Evolutionary conservation across 2,329 filamentous ascomycete genomes (phyloP).

Genomic region (Aspergillus floridensis): DNA sequence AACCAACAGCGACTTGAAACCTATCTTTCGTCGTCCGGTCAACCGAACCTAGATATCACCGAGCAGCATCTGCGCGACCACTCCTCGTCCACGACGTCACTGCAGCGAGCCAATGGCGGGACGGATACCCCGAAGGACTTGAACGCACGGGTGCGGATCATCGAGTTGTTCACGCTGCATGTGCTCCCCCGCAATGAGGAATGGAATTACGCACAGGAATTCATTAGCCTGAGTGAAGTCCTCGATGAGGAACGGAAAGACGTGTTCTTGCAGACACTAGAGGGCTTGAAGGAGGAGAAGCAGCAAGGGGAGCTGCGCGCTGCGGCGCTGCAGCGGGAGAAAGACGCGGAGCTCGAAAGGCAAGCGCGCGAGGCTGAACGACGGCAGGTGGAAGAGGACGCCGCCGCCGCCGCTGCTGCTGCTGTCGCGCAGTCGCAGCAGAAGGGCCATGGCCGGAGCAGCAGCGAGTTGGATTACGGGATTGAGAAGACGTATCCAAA

Average conservation of each 20-base stretch:
- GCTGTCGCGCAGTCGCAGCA: constrained; percentile 41
- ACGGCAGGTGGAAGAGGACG: constrained; percentile 34
- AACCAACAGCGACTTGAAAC: constrained; percentile 87
- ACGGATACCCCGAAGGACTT: constrained; percentile 82
- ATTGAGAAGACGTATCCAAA: constrained; percentile 57
- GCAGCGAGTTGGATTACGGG: constrained; percentile 67
- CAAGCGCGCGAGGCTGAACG: constrained; percentile 46
- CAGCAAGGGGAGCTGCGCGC: constrained; percentile 65
- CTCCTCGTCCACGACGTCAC: constrained; percentile 31
- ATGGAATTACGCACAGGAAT: constrained; percentile 93
- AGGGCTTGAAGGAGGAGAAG: constrained; percentile 80
- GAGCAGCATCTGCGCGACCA: constrained; percentile 57
- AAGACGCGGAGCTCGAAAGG: constrained; percentile 54
- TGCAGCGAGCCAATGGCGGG: constrained; percentile 52
- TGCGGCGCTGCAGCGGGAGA: constrained; percentile 61
- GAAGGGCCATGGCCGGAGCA: constrained; percentile 52
- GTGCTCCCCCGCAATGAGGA: constrained; percentile 90
- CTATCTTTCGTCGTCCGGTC: constrained; percentile 75
- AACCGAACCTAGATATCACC: constrained; percentile 70
- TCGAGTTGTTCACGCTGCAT: constrained; percentile 93
- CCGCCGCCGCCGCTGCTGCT: constrained; percentile 29
- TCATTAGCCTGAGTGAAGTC: constrained; percentile 80
- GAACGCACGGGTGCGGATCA: constrained; percentile 79
- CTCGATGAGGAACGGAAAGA: constrained; percentile 90
- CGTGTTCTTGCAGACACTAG: constrained; percentile 80